Conservation (phyloP, 768 basidiomycete genomes). For the Melanogaster broomeanus region DNA sequence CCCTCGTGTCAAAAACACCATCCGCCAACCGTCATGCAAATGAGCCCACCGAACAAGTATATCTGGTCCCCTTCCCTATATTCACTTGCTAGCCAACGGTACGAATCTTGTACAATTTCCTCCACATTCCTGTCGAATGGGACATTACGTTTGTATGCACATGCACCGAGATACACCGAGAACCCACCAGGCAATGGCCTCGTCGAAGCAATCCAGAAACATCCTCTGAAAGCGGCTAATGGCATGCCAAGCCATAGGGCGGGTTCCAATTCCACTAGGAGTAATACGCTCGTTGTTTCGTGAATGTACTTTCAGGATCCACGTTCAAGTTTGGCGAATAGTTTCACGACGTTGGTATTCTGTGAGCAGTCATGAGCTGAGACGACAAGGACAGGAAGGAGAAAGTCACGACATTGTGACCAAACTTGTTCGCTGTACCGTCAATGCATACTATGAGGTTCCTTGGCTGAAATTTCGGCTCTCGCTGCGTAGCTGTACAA, state of each 20-base stretch:
- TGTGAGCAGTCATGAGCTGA: slow-evolving; percentile 4
- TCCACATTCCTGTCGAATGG: slow-evolving; percentile 32
- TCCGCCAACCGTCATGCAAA: not conserved
- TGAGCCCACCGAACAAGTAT: slow-evolving; percentile 28
- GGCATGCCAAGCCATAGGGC: slow-evolving; percentile 26
- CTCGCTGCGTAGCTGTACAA: slow-evolving; percentile 1
- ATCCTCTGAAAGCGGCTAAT: slow-evolving; percentile 14
- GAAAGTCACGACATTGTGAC: slow-evolving; percentile 11
- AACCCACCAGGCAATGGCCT: slow-evolving; percentile 38
- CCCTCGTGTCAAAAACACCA: too few species aligned
- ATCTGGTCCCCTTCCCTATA: slow-evolving; percentile 30
- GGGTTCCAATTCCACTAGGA: slow-evolving; percentile 40
- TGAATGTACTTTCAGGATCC: slow-evolving; percentile 11
- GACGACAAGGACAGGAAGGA: not conserved
- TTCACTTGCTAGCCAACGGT: slow-evolving; percentile 30
- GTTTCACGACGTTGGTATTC: slow-evolving; percentile 39
- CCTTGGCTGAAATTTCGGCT: slow-evolving; percentile 2
- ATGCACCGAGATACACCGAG: not conserved
- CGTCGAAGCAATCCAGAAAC: slow-evolving; percentile 27
- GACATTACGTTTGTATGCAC: not conserved
- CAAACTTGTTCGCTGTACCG: slow-evolving; percentile 21
- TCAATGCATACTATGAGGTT: slow-evolving; percentile 21
- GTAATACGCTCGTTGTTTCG: slow-evolving; percentile 34
- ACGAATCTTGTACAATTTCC: slow-evolving; percentile 30
- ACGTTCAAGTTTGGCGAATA: slow-evolving; percentile 28